Percentiles rank a stretch among this genome's conserved stretches.
Evolutionary conservation across 768 basidiomycete species (phyloP).

Genomic region (Xanthoconium stramineum): DNA sequence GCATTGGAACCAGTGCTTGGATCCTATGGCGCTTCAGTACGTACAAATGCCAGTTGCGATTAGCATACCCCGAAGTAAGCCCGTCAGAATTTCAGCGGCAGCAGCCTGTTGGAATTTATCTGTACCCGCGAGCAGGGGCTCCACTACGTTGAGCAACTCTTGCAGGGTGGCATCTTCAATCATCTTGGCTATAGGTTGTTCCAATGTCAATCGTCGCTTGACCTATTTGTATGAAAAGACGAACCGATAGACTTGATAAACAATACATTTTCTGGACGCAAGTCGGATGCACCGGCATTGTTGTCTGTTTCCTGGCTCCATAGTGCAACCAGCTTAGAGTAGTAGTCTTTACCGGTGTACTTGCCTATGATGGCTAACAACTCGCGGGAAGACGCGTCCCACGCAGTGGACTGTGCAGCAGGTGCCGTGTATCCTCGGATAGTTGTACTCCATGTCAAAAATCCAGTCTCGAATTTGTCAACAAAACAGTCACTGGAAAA

Average conservation of each 20-base stretch:
- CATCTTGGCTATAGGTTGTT: slow-evolving; percentile 53
- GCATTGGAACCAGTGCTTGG: slow-evolving; percentile 77
- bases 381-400: slow-evolving; percentile 53
- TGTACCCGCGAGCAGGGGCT: slow-evolving; percentile 57
- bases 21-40: slow-evolving; percentile 43
- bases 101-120: slow-evolving; percentile 88
- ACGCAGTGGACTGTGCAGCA: slow-evolving; percentile 36
- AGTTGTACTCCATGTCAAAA: slow-evolving; percentile 66
- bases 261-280: slow-evolving; percentile 51
- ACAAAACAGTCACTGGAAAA: slow-evolving; percentile 47
- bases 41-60: neutral
- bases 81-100: slow-evolving; percentile 69
- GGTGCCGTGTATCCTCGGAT: slow-evolving; percentile 57
- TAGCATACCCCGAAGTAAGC: slow-evolving; percentile 65
- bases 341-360: slow-evolving; percentile 51
- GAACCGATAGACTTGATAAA: slow-evolving; percentile 50
- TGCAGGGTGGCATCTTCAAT: slow-evolving; percentile 54
- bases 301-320: slow-evolving; percentile 83
- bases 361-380: slow-evolving; percentile 51
- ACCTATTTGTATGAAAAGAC: slow-evolving; percentile 33
- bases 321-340: slow-evolving; percentile 54
- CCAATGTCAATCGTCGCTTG: slow-evolving; percentile 34
- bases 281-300: slow-evolving; percentile 46
- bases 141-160: slow-evolving; percentile 50
- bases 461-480: slow-evolving; percentile 77